Conservation (phyloP, 805 yeast genomes). For the Kazachstania africana region DNA sequence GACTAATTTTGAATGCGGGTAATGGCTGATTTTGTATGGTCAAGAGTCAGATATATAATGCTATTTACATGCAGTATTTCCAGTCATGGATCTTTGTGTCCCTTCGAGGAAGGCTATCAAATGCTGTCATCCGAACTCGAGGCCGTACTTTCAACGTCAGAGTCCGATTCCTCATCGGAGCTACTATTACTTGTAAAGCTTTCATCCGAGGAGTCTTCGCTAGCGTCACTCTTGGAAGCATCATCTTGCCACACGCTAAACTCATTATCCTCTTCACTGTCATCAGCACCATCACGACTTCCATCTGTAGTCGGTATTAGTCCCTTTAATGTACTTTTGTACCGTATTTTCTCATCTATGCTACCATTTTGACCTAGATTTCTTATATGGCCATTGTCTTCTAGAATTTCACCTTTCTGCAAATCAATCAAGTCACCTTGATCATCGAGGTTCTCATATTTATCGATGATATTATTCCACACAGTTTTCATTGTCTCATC, state of each 20-base stretch:
- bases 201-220: not conserved
- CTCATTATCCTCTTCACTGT: not conserved
- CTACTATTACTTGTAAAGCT: too few relatives aligned
- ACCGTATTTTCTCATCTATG: slow-evolving; percentile 10
- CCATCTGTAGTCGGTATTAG: slow-evolving; percentile 6
- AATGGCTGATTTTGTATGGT: too few relatives aligned
- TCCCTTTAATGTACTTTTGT: slow-evolving; percentile 16
- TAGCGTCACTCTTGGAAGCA: not conserved
- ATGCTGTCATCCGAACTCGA: too few relatives aligned
- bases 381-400: slow-evolving; percentile 59
- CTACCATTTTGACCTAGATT: slow-evolving; percentile 26
- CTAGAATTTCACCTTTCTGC: slow-evolving; percentile 47
- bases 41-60: too few relatives aligned
- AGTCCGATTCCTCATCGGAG: too few relatives aligned
- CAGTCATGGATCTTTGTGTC: too few relatives aligned
- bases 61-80: too few relatives aligned
- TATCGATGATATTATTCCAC: slow-evolving; percentile 44
- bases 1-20: too few relatives aligned
- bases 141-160: too few relatives aligned
- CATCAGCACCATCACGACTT: slow-evolving; percentile 1
- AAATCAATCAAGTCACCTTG: slow-evolving; percentile 61
- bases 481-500: slow-evolving; percentile 25
- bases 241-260: slow-evolving; percentile 6
- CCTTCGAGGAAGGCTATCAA: too few relatives aligned
- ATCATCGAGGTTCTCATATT: slow-evolving; percentile 38